Percentiles rank a stretch among this genome's conserved stretches.
Conservation (phyloP, 2,329 filamentous ascomycete genomes). For the Helicocarpus griseus region DNA sequence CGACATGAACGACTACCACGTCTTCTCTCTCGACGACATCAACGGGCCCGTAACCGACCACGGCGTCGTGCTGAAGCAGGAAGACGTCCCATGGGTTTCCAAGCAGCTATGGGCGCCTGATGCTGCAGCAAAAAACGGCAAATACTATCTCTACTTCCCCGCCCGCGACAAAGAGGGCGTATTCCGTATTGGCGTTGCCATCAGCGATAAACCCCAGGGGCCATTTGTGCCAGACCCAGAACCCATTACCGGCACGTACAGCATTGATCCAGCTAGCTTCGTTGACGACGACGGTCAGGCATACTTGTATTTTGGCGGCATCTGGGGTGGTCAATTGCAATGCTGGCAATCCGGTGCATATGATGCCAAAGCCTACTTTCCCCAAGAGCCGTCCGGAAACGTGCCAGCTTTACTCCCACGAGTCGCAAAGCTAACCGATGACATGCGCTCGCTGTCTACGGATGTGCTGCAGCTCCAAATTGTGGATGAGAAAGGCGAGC, state of each 20-base stretch:
- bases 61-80: slow-evolving; percentile 55
- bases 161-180: slow-evolving; percentile 59
- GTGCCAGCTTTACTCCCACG: slow-evolving; percentile 53
- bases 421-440: slow-evolving; percentile 52
- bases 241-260: slow-evolving; percentile 60
- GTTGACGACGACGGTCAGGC: slow-evolving; percentile 58
- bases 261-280: slow-evolving; percentile 67
- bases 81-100: slow-evolving; percentile 64
- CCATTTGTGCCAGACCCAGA: slow-evolving; percentile 58
- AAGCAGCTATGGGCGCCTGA: slow-evolving; percentile 78
- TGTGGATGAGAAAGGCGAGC: slow-evolving; percentile 52
- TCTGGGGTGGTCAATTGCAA: slow-evolving; percentile 74
- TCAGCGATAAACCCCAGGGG: slow-evolving; percentile 53
- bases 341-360: slow-evolving; percentile 58
- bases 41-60: slow-evolving; percentile 58
- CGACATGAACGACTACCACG: slow-evolving; percentile 77
- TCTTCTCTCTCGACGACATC: slow-evolving; percentile 54
- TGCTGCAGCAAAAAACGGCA: slow-evolving; percentile 57
- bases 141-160: slow-evolving; percentile 70
- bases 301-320: slow-evolving; percentile 67
- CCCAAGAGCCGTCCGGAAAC: slow-evolving; percentile 49
- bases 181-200: slow-evolving; percentile 67
- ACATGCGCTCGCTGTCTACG: slow-evolving; percentile 55
- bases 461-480: slow-evolving; percentile 54
- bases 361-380: slow-evolving; percentile 44